phyloP scores from a whole-genome alignment of 768 basidiomycete genomes.

The Calocera cornea region DNA sequence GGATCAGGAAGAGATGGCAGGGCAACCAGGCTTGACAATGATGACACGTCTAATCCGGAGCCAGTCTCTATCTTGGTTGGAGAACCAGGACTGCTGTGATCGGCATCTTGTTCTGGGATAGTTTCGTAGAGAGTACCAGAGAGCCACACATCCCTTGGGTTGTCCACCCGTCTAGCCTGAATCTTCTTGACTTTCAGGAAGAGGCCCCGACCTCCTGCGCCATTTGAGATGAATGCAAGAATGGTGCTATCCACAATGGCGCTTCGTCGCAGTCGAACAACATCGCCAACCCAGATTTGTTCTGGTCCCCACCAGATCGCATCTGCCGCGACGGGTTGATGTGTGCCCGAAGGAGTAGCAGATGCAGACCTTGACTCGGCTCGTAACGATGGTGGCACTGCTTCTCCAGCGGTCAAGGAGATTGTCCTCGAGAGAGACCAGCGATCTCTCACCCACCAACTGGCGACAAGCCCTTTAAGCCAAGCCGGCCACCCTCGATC shows the following conservation, averaged over 20 bases:
- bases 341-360: neutral
- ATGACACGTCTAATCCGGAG: neutral
- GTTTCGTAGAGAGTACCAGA: neutral
- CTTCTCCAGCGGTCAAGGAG: neutral
- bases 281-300: conserved; percentile 74
- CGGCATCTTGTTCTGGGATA: neutral
- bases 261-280: conserved; percentile 47
- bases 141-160: neutral
- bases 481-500: neutral
- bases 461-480: neutral
- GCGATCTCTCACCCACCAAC: neutral
- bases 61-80: neutral
- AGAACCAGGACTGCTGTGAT: neutral
- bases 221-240: neutral
- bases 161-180: neutral
- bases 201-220: neutral
- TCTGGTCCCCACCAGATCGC: conserved; percentile 77
- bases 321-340: neutral
- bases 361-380: neutral
- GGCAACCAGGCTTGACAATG: neutral
- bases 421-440: neutral
- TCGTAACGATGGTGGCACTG: neutral
- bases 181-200: neutral
- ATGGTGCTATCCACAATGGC: neutral
- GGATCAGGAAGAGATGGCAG: neutral